Conservation (phyloP, 768 basidiomycete species). For the Lactarius tabidus region DNA sequence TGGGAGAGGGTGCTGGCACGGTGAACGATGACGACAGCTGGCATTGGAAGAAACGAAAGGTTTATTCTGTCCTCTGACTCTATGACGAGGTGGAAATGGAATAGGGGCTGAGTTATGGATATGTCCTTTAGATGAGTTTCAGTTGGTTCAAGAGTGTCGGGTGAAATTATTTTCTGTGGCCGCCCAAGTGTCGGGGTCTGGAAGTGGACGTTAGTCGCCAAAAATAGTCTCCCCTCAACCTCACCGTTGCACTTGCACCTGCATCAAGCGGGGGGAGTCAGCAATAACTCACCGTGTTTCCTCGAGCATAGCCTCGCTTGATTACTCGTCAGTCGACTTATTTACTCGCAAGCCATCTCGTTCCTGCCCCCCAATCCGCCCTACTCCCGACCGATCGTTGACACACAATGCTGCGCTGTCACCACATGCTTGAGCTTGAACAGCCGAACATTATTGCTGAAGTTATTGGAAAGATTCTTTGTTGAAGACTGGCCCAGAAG, state of each 20-base stretch:
- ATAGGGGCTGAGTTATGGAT: neutral
- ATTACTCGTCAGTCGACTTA: neutral
- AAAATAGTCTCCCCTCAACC: neutral
- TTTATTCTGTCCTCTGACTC: neutral
- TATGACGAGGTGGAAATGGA: neutral
- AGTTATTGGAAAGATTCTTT: no score
- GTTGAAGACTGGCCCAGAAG: no score
- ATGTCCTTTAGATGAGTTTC: neutral
- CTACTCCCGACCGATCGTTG: neutral
- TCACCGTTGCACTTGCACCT: neutral
- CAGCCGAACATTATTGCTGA: neutral
- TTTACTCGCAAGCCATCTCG: conserved; percentile 13
- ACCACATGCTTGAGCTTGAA: neutral
- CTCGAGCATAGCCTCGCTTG: neutral
- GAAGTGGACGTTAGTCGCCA: neutral
- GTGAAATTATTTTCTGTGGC: conserved; percentile 3
- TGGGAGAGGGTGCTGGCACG: neutral
- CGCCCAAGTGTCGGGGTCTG: conserved; percentile 4
- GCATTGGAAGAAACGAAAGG: neutral
- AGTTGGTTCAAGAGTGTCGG: neutral
- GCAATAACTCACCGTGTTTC: neutral
- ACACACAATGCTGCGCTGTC: neutral
- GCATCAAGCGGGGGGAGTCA: neutral
- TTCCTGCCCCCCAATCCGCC: neutral
- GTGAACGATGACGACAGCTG: neutral